Base-by-base conservation (phyloP, 192 early-diverging fungal species). In the Ramicandelaber brevisporus region DNA sequence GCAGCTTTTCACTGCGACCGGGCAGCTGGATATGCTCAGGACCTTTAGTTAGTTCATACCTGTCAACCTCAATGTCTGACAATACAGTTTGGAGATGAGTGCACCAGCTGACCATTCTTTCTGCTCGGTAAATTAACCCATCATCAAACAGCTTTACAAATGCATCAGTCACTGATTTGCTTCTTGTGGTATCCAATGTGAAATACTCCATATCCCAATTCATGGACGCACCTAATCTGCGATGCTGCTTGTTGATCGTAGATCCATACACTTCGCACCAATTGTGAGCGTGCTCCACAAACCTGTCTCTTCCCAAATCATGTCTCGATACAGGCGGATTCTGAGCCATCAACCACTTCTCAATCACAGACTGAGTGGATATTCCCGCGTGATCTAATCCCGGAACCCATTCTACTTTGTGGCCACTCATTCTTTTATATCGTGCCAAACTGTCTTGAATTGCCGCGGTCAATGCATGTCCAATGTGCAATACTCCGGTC, bases 301-400 rank as follows among this genome's bases (percentile, higher is more conserved):
- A 97, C 1, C 43, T 57, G 8, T 81, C 69, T 17, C 90, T 65
- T 0, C 86, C 86, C 16, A 97, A 44, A 39, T 83, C 75, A 38
- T 93, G 84, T 10, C 86, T 54, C 0, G 78, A 74, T 17, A 67
- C n/a, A n/a, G n/a, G 21, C 24, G 58, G 33, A 1, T 19, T 31
- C 7, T 52, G 39, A 9, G 49, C 35, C 27, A 28, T 23, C 27
- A 97, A 50, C 32, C 77, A 66, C 54, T 78, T 83, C 41, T 97
- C 90, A 4, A 97, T 86, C 0, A 97, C 88, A 0, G 86, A 64
- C 42, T 97, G 90, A 8, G 81, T 89, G 17, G 87, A 81, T 35
- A 97, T 97, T 15, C 90, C 90, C 15, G 90, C 90, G 42, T 97
- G 90, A 40, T 97, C 90, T 23, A 73, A 78, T n/a, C 90, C 90